A percentile compares a stretch with the other conserved stretches of the same genome.
Conservation (phyloP, 2,329 filamentous ascomycete genomes). For the Botrytis hyacinthi region DNA sequence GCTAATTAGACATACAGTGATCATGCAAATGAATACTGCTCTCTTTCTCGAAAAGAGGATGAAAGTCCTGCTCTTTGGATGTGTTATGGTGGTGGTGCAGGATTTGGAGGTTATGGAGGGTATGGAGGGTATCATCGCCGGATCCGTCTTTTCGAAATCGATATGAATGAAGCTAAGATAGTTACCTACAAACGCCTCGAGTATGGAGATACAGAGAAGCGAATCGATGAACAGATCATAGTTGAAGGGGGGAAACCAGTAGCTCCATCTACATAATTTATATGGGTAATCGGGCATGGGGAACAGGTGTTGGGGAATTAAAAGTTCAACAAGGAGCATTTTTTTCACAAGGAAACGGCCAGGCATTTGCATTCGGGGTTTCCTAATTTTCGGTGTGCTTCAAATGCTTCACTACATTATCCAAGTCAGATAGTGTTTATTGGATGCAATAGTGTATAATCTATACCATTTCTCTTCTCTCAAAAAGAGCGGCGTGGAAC, state of each 20-base stretch:
- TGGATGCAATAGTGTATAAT: neutral
- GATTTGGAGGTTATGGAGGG: slow-evolving; percentile 92
- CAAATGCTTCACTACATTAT: neutral
- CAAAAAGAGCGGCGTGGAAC: neutral
- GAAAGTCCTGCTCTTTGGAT: slow-evolving; percentile 80
- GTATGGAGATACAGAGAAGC: slow-evolving; percentile 52
- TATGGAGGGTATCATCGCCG: slow-evolving; percentile 83
- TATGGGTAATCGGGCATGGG: neutral
- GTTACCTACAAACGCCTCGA: slow-evolving; percentile 91
- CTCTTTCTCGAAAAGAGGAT: slow-evolving; percentile 50
- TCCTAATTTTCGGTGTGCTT: neutral
- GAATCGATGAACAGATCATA: slow-evolving; percentile 63
- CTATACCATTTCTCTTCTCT: neutral
- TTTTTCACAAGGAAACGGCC: neutral
- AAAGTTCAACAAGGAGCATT: neutral
- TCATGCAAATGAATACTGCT: slow-evolving; percentile 96
- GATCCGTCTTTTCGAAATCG: slow-evolving; percentile 86
- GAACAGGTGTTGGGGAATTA: neutral
- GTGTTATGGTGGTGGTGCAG: slow-evolving; percentile 91
- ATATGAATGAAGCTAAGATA: slow-evolving; percentile 86
- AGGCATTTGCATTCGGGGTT: neutral
- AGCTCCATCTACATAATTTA: neutral
- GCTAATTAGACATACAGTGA: slow-evolving; percentile 56
- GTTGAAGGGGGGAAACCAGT: slow-evolving; percentile 55
- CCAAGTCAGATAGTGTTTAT: neutral